Conservation (phyloP, 345 rosid species). For the Linum trigynum region DNA sequence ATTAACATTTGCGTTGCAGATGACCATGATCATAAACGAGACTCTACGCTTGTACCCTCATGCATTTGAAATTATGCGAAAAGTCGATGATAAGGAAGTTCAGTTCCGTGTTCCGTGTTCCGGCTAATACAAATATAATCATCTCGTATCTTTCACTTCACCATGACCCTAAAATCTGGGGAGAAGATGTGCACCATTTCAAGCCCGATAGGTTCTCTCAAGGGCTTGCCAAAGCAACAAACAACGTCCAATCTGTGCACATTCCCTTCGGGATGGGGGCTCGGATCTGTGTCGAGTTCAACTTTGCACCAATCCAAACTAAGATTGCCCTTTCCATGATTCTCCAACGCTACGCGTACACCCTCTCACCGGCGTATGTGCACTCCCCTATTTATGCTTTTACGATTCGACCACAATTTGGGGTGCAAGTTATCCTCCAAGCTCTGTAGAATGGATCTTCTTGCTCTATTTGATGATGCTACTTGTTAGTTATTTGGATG, state of each 20-base stretch:
- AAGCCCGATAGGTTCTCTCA: background rate
- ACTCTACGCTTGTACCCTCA: background rate
- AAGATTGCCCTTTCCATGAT: conserved; percentile 2
- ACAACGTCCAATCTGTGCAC: background rate
- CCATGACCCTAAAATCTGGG: too few relatives aligned
- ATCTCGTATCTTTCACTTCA: background rate
- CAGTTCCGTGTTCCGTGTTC: background rate
- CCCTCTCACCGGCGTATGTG: background rate
- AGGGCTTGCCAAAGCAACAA: background rate
- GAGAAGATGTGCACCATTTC: background rate
- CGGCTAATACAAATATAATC: background rate
- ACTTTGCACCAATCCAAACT: background rate
- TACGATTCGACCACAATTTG: background rate
- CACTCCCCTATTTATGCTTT: background rate
- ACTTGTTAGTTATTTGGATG: too few relatives aligned
- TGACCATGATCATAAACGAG: background rate
- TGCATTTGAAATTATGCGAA: background rate
- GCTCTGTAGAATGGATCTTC: background rate
- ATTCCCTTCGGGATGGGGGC: conserved; percentile 2
- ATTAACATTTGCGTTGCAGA: background rate
- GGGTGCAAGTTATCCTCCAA: background rate
- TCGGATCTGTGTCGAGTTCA: background rate
- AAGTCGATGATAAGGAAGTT: background rate
- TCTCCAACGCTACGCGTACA: background rate
- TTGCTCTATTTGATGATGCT: too few relatives aligned